Evolutionary conservation across 352 stramenopile genomes (phyloP).

Genomic region (Phytophthora melonis): DNA sequence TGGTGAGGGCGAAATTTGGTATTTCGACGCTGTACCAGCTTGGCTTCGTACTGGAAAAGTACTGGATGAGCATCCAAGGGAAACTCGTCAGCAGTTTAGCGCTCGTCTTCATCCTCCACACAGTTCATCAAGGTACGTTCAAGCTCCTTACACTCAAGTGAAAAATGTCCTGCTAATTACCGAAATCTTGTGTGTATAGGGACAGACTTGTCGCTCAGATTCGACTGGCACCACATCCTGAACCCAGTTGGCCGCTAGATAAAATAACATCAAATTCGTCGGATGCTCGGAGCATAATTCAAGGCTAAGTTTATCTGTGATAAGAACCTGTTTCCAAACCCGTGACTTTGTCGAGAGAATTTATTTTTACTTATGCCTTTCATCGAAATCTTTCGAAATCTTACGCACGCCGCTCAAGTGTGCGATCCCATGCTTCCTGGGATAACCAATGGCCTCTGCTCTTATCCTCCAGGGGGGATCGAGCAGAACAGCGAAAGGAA

Average conservation of each 20-base stretch:
- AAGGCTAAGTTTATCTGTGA: no score
- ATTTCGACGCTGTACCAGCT: constrained; percentile 35
- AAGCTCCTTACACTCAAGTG: not conserved
- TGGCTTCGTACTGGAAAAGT: constrained; percentile 47
- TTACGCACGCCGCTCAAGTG: no score
- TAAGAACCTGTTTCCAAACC: no score
- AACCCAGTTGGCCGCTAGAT: not conserved
- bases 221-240: constrained; percentile 12
- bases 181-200: not conserved
- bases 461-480: not conserved
- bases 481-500: no score
- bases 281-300: no score
- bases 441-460: not conserved
- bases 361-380: no score
- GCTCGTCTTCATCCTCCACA: constrained; percentile 40
- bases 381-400: no score
- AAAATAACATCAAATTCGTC: not conserved
- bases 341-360: no score
- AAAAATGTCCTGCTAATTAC: not conserved
- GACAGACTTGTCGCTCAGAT: constrained; percentile 9
- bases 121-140: constrained; percentile 20
- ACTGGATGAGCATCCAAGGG: constrained; percentile 35
- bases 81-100: constrained; percentile 32
- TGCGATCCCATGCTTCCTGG: not conserved
- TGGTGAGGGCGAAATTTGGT: constrained; percentile 37